A percentile compares a stretch with the other conserved stretches of the same genome.
Conservation (phyloP, 163 green algal genomes). For the Coccomyxa subellipsoidea region DNA sequence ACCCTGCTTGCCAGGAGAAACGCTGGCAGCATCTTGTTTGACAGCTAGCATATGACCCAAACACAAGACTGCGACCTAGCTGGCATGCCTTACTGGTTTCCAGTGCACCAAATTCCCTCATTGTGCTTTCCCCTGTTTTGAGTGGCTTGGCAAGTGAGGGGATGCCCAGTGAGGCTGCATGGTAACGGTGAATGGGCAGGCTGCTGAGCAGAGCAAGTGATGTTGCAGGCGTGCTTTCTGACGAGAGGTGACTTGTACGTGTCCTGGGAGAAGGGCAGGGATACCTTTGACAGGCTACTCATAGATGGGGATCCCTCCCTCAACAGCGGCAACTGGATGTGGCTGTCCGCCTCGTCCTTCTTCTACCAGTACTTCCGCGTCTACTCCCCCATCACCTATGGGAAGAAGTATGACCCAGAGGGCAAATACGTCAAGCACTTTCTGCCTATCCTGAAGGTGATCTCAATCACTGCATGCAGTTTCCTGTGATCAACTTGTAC, state of each 20-base stretch:
- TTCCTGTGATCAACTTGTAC: not conserved
- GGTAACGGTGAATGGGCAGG: not conserved
- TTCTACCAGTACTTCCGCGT: slow-evolving; percentile 70
- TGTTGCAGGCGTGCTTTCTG: slow-evolving; percentile 84
- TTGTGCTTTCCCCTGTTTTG: too few relatives aligned
- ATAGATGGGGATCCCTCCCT: slow-evolving; percentile 67
- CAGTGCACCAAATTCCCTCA: too few relatives aligned
- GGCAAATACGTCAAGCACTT: slow-evolving; percentile 86
- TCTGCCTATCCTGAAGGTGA: slow-evolving; percentile 81
- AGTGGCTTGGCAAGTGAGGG: too few relatives aligned
- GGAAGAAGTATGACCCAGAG: slow-evolving; percentile 92
- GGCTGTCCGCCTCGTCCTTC: slow-evolving; percentile 81
- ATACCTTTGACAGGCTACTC: slow-evolving; percentile 89
- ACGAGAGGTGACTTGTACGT: slow-evolving; percentile 90
- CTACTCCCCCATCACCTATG: slow-evolving; percentile 87
- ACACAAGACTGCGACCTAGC: too few relatives aligned
- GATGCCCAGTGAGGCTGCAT: too few relatives aligned
- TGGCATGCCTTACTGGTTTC: too few relatives aligned
- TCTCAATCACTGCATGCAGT: not conserved
- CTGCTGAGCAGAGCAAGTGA: not conserved
- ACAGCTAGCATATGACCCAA: too few relatives aligned
- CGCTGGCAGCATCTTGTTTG: too few relatives aligned
- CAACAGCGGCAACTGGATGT: slow-evolving; percentile 92
- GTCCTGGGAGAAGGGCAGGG: slow-evolving; percentile 78
- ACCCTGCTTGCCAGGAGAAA: too few relatives aligned